Conservation (phyloP, 345 rosid genomes). For the Luvunga scandens region DNA sequence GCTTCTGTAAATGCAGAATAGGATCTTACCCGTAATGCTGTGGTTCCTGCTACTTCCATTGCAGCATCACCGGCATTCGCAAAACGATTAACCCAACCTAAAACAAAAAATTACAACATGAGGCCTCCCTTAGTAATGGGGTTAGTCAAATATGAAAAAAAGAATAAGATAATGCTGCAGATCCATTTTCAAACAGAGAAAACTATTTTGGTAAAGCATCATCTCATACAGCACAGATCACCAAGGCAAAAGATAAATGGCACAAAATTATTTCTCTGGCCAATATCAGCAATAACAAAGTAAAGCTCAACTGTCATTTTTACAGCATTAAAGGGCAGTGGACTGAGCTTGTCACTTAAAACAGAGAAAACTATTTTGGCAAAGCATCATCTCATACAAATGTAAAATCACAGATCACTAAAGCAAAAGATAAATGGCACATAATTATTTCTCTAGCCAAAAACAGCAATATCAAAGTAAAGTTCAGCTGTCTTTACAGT, state of each 20-base stretch:
- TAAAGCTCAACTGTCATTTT: neutral
- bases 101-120: slow-evolving; percentile 17
- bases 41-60: slow-evolving; percentile 79
- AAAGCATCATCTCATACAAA: neutral
- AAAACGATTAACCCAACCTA: slow-evolving; percentile 99
- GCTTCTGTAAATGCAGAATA: neutral
- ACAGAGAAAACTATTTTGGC: neutral
- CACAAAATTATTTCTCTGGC: neutral
- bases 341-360: neutral
- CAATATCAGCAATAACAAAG: neutral
- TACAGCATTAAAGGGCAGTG: neutral
- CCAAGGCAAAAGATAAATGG: neutral
- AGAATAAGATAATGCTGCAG: neutral
- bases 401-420: neutral
- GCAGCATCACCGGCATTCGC: slow-evolving; percentile 95
- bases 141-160: neutral
- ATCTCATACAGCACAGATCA: neutral
- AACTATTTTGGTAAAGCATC: neutral
- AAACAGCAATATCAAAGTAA: neutral
- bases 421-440: neutral
- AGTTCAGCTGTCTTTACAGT: neutral
- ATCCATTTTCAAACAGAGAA: neutral
- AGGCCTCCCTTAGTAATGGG: slow-evolving; percentile 3
- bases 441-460: neutral
- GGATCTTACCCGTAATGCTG: slow-evolving; percentile 71